Conservation (phyloP, 345 rosid species). For the Draba incana region DNA sequence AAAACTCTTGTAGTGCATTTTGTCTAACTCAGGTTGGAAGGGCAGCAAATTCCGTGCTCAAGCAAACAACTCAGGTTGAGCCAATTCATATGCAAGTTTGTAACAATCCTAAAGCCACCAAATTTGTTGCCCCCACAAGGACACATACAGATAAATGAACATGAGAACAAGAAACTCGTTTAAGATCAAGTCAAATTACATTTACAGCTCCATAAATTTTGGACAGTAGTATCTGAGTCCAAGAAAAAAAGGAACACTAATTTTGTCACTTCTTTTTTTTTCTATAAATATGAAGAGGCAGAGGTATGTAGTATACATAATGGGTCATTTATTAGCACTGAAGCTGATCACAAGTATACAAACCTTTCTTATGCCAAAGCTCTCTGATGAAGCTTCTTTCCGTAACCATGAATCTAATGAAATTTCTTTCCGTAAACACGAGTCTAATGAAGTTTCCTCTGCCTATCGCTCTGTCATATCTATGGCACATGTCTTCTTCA, state of each 20-base stretch:
- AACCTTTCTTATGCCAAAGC: conserved; percentile 21
- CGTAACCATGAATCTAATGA: conserved; percentile 9
- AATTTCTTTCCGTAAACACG: conserved; percentile 1
- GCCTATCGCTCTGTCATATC: conserved; percentile 21
- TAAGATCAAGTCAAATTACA: conserved; percentile 1
- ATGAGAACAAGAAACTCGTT: not conserved
- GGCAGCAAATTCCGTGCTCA: no score
- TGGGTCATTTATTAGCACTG: conserved; percentile 4
- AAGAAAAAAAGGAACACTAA: not conserved
- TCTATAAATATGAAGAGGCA: conserved; percentile 20
- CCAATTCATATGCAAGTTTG: no score
- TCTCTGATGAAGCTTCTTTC: conserved; percentile 24
- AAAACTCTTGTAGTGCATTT: no score
- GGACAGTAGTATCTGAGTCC: conserved; percentile 16
- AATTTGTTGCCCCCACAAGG: not conserved
- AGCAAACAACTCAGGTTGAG: no score
- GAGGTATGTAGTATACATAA: conserved; percentile 15
- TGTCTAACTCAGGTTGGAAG: no score
- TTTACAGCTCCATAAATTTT: conserved; percentile 28
- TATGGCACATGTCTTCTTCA: conserved; percentile 29
- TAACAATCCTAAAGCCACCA: no score
- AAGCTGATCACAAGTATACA: conserved; percentile 18
- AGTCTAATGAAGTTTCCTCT: conserved; percentile 16
- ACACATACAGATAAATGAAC: not conserved
- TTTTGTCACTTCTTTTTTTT: not conserved